Base-by-base conservation (phyloP, 116 monocot genomes). In the Zostera marina region DNA sequence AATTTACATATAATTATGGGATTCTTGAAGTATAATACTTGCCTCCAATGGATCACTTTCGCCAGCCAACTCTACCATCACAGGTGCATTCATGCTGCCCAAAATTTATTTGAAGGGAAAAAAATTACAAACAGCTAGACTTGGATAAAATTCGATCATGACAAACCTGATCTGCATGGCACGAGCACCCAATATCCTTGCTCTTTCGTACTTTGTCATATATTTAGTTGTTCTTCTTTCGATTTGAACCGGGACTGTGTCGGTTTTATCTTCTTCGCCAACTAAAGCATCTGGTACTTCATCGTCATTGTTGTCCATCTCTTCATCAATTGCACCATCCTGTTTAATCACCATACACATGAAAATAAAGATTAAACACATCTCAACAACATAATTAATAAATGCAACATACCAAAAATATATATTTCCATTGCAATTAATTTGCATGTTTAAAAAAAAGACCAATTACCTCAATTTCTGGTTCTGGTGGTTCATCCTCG, bases 151-250 rank as follows among this genome's bases (percentile, higher is more conserved):
- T 38, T n/a, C n/a, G n/a, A n/a, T 25, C 11, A 20, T 55, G 11
- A 58, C 24, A 58, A 41, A 90, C 98, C 98, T n/a, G 39, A 91
- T 99, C 66, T 99, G 98, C 23, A 99, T 72, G 15, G 98, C 98
- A 58, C 98, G 91, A 21, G 91, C 87, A 16, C 98, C 98, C 66
- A 99, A 70, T 42, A 99, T 99, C 66, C 91, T 82, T 13, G 98
- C 98, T 48, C 91, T 73, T 58, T 99, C 98, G 67, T 99, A 99
- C 67, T 99, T 99, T 15, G 91, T 99, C 98, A 91, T 99, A 58
- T 75, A 99, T 60, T 99, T 99, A 41, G 98, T 75, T 21, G 98
- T 99, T 74, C n/a, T 99, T 56, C 98, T 68, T 24, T 74, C 63
- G 1, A 66, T 75, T 55, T 74, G 72, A 44, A 48, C 47, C 42